These are phyloP conservation scores for Paramecium pentaurelia DNA, from an alignment of 73 alveolate species.

Conservation along the genomic window DNA sequence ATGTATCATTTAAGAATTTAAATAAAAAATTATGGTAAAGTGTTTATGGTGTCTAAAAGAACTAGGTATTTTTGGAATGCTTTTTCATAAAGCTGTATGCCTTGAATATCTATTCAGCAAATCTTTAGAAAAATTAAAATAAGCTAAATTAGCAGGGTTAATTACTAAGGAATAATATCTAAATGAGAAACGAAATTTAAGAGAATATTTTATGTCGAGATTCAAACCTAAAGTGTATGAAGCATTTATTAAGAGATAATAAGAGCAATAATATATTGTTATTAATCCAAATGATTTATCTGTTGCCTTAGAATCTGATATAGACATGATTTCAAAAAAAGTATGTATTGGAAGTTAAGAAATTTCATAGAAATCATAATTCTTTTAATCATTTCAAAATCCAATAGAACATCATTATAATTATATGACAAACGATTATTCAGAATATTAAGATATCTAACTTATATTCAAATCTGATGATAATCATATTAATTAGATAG, in stretches of 20 bases:
- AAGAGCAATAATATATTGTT: neutral
- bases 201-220: neutral
- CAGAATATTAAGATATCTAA: neutral
- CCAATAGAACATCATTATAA: neutral
- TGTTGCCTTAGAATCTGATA: neutral
- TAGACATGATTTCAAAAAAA: neutral
- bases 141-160: neutral
- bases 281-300: neutral
- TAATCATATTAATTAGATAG: neutral
- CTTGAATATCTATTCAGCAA: neutral
- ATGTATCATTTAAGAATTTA: neutral
- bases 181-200: neutral
- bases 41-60: neutral
- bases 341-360: neutral
- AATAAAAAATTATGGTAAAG: neutral
- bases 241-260: neutral
- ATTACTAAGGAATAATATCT: neutral
- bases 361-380: neutral
- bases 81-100: neutral
- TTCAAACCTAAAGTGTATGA: neutral
- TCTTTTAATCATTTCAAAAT: neutral
- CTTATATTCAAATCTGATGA: neutral
- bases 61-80: neutral
- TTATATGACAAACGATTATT: neutral
- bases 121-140: neutral